phyloP scores from a whole-genome alignment of 2,329 filamentous ascomycete genomes.

The Aspergillus felis region DNA sequence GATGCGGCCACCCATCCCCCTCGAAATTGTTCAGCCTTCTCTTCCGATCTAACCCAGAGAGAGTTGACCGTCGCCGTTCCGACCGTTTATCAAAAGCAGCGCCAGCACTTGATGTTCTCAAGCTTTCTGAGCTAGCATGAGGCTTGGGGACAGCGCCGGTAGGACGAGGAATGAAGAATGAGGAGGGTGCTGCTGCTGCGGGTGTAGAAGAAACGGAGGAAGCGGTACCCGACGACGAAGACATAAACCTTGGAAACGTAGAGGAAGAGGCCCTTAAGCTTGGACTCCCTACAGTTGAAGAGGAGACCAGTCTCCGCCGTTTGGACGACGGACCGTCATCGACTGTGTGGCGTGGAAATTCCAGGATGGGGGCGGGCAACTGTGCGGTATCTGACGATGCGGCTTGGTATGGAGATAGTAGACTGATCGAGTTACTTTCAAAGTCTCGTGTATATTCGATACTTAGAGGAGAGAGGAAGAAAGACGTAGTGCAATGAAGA shows the following conservation, averaged over 20 bases:
- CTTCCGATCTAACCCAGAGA: constrained; percentile 36
- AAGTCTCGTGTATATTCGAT: background rate
- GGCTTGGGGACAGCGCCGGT: constrained; percentile 6
- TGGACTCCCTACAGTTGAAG: constrained; percentile 15
- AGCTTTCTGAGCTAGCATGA: constrained; percentile 14
- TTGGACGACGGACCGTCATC: constrained; percentile 30
- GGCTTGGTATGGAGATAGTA: background rate
- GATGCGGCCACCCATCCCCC: constrained; percentile 23
- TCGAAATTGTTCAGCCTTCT: constrained; percentile 38
- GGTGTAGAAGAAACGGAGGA: constrained; percentile 13
- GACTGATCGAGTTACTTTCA: background rate
- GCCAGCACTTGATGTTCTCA: constrained; percentile 14
- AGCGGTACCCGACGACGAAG: constrained; percentile 21
- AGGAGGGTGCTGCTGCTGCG: constrained; percentile 7
- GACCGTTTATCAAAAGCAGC: constrained; percentile 13
- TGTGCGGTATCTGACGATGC: background rate
- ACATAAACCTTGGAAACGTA: constrained; percentile 17
- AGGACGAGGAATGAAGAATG: constrained; percentile 5
- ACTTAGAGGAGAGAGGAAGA: background rate
- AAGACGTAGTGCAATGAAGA: background rate
- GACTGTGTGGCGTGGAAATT: constrained; percentile 24
- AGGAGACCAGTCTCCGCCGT: constrained; percentile 33
- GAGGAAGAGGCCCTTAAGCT: constrained; percentile 1
- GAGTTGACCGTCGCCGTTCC: constrained; percentile 19
- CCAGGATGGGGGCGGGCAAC: constrained; percentile 15